Conservation (phyloP, 2,329 filamentous ascomycete species). For the Colletotrichum nymphaeae region DNA sequence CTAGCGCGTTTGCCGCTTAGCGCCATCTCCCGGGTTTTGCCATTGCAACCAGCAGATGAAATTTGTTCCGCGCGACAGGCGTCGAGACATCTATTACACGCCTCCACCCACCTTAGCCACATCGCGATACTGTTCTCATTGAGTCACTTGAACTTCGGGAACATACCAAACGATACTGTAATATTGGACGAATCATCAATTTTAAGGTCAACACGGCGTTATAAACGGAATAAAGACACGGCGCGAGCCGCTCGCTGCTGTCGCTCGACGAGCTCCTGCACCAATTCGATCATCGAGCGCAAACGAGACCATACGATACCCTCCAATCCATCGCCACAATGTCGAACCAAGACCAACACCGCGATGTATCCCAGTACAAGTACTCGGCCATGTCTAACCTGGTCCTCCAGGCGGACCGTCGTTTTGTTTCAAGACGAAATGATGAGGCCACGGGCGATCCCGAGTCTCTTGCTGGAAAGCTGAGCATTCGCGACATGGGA, state of each 20-base stretch:
- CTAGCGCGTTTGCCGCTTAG: constrained; percentile 24
- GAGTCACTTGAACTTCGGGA: constrained; percentile 1
- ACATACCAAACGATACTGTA: neutral
- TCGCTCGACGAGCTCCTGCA: constrained; percentile 30
- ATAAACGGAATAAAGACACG: constrained; percentile 14
- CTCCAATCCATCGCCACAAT: constrained; percentile 60
- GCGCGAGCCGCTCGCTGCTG: constrained; percentile 34
- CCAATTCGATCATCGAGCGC: constrained; percentile 12
- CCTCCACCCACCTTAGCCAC: constrained; percentile 17
- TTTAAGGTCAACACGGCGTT: constrained; percentile 23
- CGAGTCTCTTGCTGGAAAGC: constrained; percentile 93
- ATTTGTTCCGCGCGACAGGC: constrained; percentile 29
- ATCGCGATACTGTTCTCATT: constrained; percentile 15
- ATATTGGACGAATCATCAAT: constrained; percentile 5
- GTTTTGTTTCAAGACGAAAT: constrained; percentile 90
- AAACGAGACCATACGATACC: constrained; percentile 28
- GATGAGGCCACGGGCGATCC: constrained; percentile 98
- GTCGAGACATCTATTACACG: constrained; percentile 22
- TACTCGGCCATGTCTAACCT: constrained; percentile 99
- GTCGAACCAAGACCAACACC: constrained; percentile 79
- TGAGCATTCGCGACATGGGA: constrained; percentile 96
- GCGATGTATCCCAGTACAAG: constrained; percentile 96
- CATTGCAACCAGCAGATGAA: constrained; percentile 24
- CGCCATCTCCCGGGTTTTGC: constrained; percentile 21
- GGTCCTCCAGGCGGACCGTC: constrained; percentile 99